phyloP scores from a whole-genome alignment of 345 rosid species.

The Punica granatum region DNA sequence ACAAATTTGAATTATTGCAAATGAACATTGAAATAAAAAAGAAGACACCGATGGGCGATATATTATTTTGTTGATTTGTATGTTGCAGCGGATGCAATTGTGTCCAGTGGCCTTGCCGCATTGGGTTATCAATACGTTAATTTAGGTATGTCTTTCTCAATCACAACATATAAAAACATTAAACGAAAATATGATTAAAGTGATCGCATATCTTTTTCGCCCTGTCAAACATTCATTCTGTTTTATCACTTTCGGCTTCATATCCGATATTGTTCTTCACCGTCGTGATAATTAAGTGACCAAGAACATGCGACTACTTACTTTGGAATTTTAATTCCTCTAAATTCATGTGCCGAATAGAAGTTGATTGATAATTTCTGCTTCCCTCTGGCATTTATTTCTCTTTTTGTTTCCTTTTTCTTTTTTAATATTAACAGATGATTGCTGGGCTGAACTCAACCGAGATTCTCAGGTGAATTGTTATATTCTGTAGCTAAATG shows the following conservation, averaged over 20 bases:
- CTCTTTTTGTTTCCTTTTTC: neutral
- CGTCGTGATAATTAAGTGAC: no score
- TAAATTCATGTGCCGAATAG: no score
- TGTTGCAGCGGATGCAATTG: conserved; percentile 40
- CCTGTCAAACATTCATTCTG: no score
- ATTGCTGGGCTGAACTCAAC: conserved; percentile 40
- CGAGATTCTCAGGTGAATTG: conserved; percentile 27
- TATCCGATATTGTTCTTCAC: no score
- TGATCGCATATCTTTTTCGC: neutral
- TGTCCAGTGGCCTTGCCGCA: conserved; percentile 39
- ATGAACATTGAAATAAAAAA: neutral
- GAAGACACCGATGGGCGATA: neutral
- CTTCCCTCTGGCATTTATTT: no score
- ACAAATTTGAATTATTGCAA: no score
- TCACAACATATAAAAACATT: neutral
- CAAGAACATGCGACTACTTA: no score
- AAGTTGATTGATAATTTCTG: no score
- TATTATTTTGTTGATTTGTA: neutral
- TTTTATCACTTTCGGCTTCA: no score
- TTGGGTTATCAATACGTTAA: conserved; percentile 35
- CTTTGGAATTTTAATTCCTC: no score
- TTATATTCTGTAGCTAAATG: neutral
- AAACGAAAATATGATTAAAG: neutral
- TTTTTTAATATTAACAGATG: conserved; percentile 18
- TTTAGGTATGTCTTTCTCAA: conserved; percentile 22